Evolutionary conservation across 2,329 filamentous ascomycete species (phyloP), one percentile per base, ranked within the genome.

Genomic region (Xylaria sp.): DNA sequence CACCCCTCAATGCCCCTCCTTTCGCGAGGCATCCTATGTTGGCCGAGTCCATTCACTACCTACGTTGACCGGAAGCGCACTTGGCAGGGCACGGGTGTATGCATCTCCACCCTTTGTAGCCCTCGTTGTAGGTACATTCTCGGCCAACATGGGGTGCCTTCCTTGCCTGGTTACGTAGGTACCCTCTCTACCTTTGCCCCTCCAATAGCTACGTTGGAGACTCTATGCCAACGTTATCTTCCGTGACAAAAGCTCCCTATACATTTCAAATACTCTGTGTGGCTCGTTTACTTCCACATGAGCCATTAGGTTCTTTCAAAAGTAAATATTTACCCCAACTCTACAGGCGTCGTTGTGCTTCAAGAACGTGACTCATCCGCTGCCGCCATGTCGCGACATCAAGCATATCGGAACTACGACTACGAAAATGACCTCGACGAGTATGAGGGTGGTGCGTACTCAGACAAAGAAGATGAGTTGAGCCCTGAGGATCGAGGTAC

Each of bases 371-470:
- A 31, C 23, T 46, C 39, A 33, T 63, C 23, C 31, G 33, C 58
- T 56, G 31, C 33, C 55, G 67, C 51, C 57, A 86, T 86, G 84
- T 85, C 84, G 36, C 83, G 83, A 61, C 84, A 86, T 67, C 81
- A 83, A 67, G 78, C 79, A n/a, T 81, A 82, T 64, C 82, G 82
- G 46, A 85, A 85, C 70, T 80, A 85, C 65, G 83, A 86, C 63
- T 86, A 85, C 74, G 81, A 86, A 70, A 82, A 86, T 18, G 85
- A 85, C 41, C 78, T 87, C 64, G 82, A 86, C 66, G 84, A 87
- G 69, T 87, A 82, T 64, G 85, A 88, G 48, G 82, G 79, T 7
- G 79, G 75, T 25, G 81, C 77, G 1, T 80, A 83, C 48, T 74
- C 72, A 5, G 83, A 83, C 6, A 82, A 82, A 15, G 85, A 83